Base-by-base conservation (phyloP, 352 stramenopile genomes). In the Phytopythium montanum region DNA sequence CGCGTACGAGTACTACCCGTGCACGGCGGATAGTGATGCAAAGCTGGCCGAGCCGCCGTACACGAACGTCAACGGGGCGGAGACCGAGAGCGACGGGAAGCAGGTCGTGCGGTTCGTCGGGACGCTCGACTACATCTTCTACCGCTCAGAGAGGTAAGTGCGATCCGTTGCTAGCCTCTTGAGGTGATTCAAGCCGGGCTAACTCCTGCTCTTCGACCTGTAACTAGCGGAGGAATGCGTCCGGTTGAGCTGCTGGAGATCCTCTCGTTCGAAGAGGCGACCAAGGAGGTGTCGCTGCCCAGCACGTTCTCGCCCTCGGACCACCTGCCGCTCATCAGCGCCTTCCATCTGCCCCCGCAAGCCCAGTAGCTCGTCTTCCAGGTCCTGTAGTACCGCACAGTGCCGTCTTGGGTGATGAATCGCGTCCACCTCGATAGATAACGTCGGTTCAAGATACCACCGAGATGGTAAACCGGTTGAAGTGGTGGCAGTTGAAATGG, bases 71-170 rank as follows among this genome's bases (percentile, higher is more conserved):
- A 94, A 92, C 36, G 83, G 83, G 0, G 54, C 75, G 19, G 36
- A 64, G 2, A 33, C 70, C n/a, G 70, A 69, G 12, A 65, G 63
- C 1, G 54, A 70, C 9, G 68, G 67, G 26, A 65, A 67, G 16
- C 56, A 81, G 39, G 71, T 85, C 2, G 69, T 80, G 19, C 74
- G 71, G 16, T 94, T 94, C 46, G 64, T 91, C 26, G 85, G 85
- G 8, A 93, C 83, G 13, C 61, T 94, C 26, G 85, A 94, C 63
- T 94, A 93, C 59, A 83, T 94, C 31, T 92, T 94, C 53, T 94
- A 92, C 62, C 64, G 82, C 34, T 73, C 75, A 2, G 6, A 66
- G 0, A 76, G 66, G 83, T 90, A 53, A 21, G 66, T 62, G n/a
- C n/a, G n/a, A n/a, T 39, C 10, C 29, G 16, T 8, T 26, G 19